Conservation (phyloP, 2,329 filamentous ascomycete species). For the Xylaria sp. region DNA sequence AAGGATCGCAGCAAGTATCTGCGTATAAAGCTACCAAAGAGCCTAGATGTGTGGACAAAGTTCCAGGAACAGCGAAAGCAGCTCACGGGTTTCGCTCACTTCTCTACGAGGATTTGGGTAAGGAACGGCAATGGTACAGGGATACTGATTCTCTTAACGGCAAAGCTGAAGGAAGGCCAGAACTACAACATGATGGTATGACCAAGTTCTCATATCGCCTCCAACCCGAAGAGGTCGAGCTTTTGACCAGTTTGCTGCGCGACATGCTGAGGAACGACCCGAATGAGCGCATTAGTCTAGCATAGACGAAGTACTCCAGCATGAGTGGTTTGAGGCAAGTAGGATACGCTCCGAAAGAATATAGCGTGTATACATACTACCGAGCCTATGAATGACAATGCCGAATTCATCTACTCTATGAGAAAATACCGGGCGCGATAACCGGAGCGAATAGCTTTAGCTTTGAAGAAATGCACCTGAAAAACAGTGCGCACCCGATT, state of each 20-base stretch:
- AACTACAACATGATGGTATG: constrained; percentile 11
- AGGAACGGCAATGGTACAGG: constrained; percentile 26
- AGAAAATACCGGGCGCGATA: background rate
- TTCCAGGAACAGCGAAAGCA: constrained; percentile 14
- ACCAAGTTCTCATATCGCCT: constrained; percentile 26
- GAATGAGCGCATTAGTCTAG: constrained; percentile 22
- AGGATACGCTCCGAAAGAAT: background rate
- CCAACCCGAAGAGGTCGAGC: constrained; percentile 20
- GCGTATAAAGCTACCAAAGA: constrained; percentile 20
- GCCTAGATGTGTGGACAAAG: constrained; percentile 13
- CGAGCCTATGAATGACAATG: background rate
- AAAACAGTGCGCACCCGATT: too few relatives aligned
- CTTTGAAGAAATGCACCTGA: background rate
- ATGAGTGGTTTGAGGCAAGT: constrained; percentile 26
- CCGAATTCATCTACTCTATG: too few relatives aligned
- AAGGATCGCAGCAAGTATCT: constrained; percentile 20
- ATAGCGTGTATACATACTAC: background rate
- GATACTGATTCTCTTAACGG: constrained; percentile 10
- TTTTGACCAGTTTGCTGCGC: constrained; percentile 18
- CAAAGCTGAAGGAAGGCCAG: background rate
- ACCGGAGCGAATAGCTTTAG: background rate
- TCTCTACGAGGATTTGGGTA: constrained; percentile 30
- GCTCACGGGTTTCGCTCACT: constrained; percentile 23
- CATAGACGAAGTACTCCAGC: constrained; percentile 25
- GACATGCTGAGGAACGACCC: constrained; percentile 33